Base-by-base conservation (phyloP, 345 rosid species). In the Hibiscus syriacus region DNA sequence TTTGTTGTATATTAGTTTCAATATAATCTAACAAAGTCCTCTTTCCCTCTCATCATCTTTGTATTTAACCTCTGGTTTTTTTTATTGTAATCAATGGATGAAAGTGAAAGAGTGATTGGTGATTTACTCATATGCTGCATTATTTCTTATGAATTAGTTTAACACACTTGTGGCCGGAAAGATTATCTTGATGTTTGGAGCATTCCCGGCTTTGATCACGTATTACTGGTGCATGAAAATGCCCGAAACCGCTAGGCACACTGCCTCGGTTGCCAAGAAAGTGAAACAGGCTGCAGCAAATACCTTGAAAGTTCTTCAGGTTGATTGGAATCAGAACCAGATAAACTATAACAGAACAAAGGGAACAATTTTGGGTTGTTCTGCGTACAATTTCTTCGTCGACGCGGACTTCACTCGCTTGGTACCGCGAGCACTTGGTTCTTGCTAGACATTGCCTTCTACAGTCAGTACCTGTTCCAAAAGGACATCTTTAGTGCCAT, bases 191-290 rank as follows among this genome's bases (percentile, higher is more conserved):
- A 75, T 75, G 78, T 41, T 75, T 14, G 78, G 74, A 0, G 74
- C 78, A 0, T 45, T 75, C 13, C 74, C 72, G 2, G 78, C 78
- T 6, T 17, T 36, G n/a, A 71, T 75, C 1, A 75, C 74, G 16
- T 75, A 57, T 53, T 70, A 70, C 45, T 75, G 78, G 78, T 23
- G 74, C 60, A 70, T 57, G 74, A 74, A 74, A 67, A 74, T 74
- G 78, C 74, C 78, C 0, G 78, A 75, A 60, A 75, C 74, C 5
- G 74, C 68, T 2, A 74, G 74, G 19, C 70, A 75, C 74, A 75
- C 74, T 11, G 78, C 78, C 55, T 43, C 70, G 17, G 68, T 75
- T 0, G 78, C 74, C 0, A 71, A 67, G 66, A 48, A 75, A 4
- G 72, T 68, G 49, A 75, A 36, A 36, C 41, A 36, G 12, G 41